These are phyloP conservation scores for Lactarius trivialis DNA, from an alignment of 768 basidiomycete genomes.

Conservation along the genomic window DNA sequence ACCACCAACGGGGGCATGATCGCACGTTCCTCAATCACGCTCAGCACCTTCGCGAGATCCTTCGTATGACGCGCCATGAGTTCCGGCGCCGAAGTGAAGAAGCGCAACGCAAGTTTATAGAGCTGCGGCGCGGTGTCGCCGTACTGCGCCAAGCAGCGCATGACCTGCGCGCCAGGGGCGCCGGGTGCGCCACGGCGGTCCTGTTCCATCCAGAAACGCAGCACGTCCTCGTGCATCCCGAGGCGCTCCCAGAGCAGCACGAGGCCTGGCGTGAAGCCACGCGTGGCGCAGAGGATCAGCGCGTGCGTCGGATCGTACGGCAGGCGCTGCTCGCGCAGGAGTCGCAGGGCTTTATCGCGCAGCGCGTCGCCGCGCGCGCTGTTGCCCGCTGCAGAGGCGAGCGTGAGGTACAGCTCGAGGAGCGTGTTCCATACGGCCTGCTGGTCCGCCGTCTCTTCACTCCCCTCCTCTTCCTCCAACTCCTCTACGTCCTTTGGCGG, in stretches of 20 bases:
- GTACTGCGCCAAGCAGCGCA: constrained; percentile 69
- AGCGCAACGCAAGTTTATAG: constrained; percentile 83
- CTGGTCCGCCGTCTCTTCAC: constrained; percentile 51
- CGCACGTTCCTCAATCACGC: constrained; percentile 69
- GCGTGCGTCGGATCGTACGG: constrained; percentile 91
- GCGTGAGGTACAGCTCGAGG: constrained; percentile 82
- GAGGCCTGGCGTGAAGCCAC: constrained; percentile 74
- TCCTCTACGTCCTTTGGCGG: constrained; percentile 14
- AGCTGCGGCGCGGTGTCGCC: constrained; percentile 65
- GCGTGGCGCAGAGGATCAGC: constrained; percentile 87
- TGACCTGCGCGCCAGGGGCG: constrained; percentile 43
- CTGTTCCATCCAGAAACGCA: constrained; percentile 88
- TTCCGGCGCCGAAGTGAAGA: constrained; percentile 77
- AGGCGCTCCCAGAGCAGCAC: constrained; percentile 89
- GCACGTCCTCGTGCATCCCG: constrained; percentile 93
- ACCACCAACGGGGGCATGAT: constrained; percentile 89
- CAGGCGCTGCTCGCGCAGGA: constrained; percentile 46
- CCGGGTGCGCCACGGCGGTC: constrained; percentile 37
- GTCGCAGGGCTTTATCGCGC: constrained; percentile 61
- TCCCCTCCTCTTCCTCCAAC: constrained; percentile 27
- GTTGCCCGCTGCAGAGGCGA: constrained; percentile 32
- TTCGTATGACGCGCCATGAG: constrained; percentile 62
- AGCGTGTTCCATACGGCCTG: constrained; percentile 92
- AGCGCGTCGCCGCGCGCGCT: constrained; percentile 26
- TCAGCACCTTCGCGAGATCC: constrained; percentile 66